Conservation (phyloP, 805 yeast genomes). For the Pichia sporocuriosa region DNA sequence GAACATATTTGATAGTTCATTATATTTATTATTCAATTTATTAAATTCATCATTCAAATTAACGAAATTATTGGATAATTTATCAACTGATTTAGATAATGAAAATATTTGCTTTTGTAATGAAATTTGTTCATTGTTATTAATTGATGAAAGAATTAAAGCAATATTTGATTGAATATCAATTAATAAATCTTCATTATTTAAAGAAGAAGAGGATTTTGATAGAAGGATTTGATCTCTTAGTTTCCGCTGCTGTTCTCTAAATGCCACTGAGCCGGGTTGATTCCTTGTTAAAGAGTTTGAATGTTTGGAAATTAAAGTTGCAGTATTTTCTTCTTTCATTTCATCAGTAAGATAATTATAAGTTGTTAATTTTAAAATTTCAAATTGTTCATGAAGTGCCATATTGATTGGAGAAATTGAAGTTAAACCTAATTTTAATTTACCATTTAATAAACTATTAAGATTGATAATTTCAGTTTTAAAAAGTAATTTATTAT, state of each 20-base stretch:
- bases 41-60: conserved; percentile 4
- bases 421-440: conserved; percentile 51
- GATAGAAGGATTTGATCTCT: conserved; percentile 10
- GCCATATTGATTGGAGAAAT: conserved; percentile 29
- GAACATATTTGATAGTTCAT: conserved; percentile 10
- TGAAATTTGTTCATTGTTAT: conserved; percentile 1
- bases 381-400: conserved; percentile 54
- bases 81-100: conserved; percentile 7
- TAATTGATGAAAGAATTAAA: background rate
- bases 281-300: background rate
- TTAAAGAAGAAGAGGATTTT: background rate
- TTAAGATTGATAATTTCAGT: conserved; percentile 49
- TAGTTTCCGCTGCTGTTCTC: conserved; percentile 16
- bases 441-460: conserved; percentile 23
- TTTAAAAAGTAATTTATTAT: conserved; percentile 64
- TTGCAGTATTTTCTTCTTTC: conserved; percentile 18
- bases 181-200: background rate
- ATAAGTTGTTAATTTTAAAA: conserved; percentile 52
- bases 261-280: conserved; percentile 10
- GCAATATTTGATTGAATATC: conserved; percentile 8
- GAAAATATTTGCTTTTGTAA: conserved; percentile 7
- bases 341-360: conserved; percentile 34
- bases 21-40: conserved; percentile 9
- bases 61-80: conserved; percentile 7
- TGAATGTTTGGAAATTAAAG: conserved; percentile 24